Conservation (phyloP, 2,329 filamentous ascomycete genomes). For the Trichophyton benhamiae region DNA sequence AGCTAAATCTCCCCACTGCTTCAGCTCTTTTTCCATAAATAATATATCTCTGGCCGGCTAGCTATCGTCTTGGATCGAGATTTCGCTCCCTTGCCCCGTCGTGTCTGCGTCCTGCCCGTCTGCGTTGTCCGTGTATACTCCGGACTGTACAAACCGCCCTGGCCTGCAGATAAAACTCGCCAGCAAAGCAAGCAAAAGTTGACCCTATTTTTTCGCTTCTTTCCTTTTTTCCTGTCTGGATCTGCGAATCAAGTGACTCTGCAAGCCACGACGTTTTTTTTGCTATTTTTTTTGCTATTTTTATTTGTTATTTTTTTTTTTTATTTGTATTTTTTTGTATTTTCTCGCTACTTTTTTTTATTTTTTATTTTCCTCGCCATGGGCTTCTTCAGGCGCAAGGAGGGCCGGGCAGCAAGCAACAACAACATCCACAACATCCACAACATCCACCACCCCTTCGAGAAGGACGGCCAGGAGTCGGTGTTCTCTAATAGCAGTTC, state of each 20-base stretch:
- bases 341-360: background rate
- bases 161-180: background rate
- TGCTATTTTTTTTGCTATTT: too few species aligned
- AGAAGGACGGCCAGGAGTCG: slow-evolving; percentile 31
- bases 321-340: background rate
- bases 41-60: background rate
- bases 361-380: background rate
- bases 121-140: background rate
- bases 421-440: background rate
- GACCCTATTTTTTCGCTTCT: too few species aligned
- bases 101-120: too few species aligned
- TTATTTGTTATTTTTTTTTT: too few species aligned
- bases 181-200: too few species aligned
- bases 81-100: background rate
- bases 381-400: slow-evolving; percentile 38
- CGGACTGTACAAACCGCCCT: background rate
- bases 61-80: background rate
- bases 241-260: background rate
- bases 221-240: too few species aligned
- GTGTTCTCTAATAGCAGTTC: slow-evolving; percentile 31
- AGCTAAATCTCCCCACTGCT: slow-evolving; percentile 2
- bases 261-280: background rate
- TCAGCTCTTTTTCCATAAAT: background rate
- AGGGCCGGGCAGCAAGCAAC: slow-evolving; percentile 23
- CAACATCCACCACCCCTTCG: slow-evolving; percentile 5